Conservation (phyloP, 345 rosid species). For the Cochlearia excelsa region DNA sequence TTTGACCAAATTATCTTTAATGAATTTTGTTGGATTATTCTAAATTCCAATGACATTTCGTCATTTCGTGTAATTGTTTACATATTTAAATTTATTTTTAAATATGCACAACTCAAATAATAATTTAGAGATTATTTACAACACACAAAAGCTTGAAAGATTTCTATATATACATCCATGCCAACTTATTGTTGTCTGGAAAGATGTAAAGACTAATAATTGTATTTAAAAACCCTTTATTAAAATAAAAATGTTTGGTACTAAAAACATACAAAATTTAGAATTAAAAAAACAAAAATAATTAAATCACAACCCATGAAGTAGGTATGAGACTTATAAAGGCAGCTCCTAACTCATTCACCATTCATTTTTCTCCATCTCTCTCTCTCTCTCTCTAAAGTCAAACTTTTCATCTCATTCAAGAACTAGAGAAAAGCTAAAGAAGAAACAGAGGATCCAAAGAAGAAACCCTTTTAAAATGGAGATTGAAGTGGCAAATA, state of each 20-base stretch:
- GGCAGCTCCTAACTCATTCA: conserved; percentile 39
- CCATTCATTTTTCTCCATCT: conserved; percentile 19
- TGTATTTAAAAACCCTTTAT: not conserved
- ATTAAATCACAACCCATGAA: conserved; percentile 28
- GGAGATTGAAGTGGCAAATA: conserved; percentile 39
- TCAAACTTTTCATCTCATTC: conserved; percentile 1
- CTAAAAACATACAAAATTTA: conserved; percentile 15
- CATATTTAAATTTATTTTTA: too few relatives aligned
- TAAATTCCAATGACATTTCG: too few relatives aligned
- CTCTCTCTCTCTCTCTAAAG: conserved; percentile 24
- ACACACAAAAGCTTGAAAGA: too few relatives aligned
- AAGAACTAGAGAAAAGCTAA: too few relatives aligned
- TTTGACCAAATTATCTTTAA: too few relatives aligned
- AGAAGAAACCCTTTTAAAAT: conserved; percentile 17
- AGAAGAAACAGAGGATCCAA: not conserved
- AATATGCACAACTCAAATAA: too few relatives aligned
- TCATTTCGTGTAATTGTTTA: too few relatives aligned
- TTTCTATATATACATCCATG: too few relatives aligned
- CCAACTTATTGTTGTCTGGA: too few relatives aligned
- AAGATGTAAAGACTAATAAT: conserved; percentile 12
- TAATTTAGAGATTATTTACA: too few relatives aligned
- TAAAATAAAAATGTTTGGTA: conserved; percentile 1
- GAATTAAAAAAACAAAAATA: conserved; percentile 13
- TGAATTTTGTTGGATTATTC: too few relatives aligned
- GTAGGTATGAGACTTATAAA: conserved; percentile 44